Base-by-base conservation (phyloP, 176 grass and related monocot species). In the Juncus effusus region DNA sequence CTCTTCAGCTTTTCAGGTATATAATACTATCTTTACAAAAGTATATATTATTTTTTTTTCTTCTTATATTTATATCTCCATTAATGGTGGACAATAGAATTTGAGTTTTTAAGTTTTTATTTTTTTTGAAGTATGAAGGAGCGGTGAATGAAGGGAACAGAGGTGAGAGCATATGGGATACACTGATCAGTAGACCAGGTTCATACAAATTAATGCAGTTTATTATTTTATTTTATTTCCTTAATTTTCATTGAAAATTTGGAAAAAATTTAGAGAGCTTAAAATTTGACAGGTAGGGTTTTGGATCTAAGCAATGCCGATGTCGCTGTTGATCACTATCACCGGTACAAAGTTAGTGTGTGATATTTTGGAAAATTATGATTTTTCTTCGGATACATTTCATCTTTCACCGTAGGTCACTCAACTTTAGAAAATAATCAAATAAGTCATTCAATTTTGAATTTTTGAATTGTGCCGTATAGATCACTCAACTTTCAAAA, bases 261-360 rank as follows among this genome's bases (percentile, higher is more conserved):
- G 6, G n/a, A n/a, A n/a, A 58, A 55, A 36, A 36, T 4, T 51
- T 63, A 74, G 6, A 70, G 36, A 39, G 40, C 40, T 38, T 42
- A 77, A 2, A 38, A 63, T 63, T 76, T 42, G 69, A 59, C 79
- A 96, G 93, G 93, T 13, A 56, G 85, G 72, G 87, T 97, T 61
- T 82, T 97, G 44, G 85, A 97, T 81, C 91, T 97, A 77, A 97
- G 93, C 70, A 92, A 92, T 89, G 93, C 93, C 10, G 87, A 97
- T 57, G 44, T 83, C 67, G 88, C 93, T 7, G 93, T 97, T 36
- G 93, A 97, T 86, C 93, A 97, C 36, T 97, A 92, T 67, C 93
- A 97, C 77, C 93, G 93, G 44, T 92, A 97, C 74, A 80, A 89
- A 83, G 93, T 86, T 28, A 91, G 62, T 37, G 61, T 2, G 19